A percentile compares a stretch with the other conserved stretches of the same genome.
Evolutionary conservation across 2,329 filamentous ascomycete species (phyloP).

Genomic region (Cryphonectria nitschkei): DNA sequence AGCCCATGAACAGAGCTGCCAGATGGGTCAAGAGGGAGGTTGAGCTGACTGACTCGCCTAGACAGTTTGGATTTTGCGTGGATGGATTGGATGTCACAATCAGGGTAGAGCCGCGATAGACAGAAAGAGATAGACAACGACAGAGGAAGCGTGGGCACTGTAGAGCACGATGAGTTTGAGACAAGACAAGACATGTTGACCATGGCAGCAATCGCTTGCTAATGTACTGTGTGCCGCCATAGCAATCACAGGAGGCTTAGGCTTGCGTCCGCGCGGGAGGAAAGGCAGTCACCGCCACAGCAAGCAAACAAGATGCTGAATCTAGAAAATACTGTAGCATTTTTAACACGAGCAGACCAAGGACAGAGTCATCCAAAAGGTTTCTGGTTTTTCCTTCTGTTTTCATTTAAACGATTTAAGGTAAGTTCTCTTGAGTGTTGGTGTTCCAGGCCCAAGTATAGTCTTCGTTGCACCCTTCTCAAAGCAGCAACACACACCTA

Average conservation of each 20-base stretch:
- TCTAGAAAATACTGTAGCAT: background rate
- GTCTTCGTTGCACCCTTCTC: background rate
- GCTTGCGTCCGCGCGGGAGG: background rate
- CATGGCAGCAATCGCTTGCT: conserved; percentile 16
- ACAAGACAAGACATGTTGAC: background rate
- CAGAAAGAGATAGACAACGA: background rate
- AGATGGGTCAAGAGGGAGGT: conserved; percentile 79
- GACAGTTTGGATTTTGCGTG: conserved; percentile 81
- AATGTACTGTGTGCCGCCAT: conserved; percentile 7
- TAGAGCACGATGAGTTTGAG: background rate
- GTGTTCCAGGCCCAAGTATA: background rate
- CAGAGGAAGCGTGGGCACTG: background rate
- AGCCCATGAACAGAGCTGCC: conserved; percentile 44
- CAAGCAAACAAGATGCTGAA: conserved; percentile 5
- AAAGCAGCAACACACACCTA: background rate
- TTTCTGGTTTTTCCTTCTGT: too few species aligned
- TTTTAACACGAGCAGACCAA: background rate
- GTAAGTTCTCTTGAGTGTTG: background rate
- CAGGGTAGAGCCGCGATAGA: conserved; percentile 62
- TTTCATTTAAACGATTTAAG: background rate
- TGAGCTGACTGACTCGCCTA: conserved; percentile 77
- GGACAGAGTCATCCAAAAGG: too few species aligned
- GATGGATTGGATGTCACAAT: conserved; percentile 73
- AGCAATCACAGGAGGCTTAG: background rate
- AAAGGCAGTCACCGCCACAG: background rate